Evolutionary conservation across 1,139 yeast species (phyloP), one percentile per base, ranked within the genome.

Genomic region (Diutina siamensis): DNA sequence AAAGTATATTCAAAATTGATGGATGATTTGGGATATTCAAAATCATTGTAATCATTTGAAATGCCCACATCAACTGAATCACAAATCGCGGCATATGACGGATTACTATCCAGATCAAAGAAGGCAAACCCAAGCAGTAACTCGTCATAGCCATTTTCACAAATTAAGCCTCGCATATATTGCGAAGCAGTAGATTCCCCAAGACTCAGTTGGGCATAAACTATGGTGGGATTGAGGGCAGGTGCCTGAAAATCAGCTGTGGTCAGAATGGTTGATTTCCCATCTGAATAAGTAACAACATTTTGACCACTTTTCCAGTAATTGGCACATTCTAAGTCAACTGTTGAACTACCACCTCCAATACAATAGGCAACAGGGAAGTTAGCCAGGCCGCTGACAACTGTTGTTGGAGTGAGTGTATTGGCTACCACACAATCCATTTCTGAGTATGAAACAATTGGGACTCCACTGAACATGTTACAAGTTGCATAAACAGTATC

Each of bases 91-190:
- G n/a, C n/a, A n/a, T n/a, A n/a, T n/a, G n/a, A n/a, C n/a, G n/a
- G n/a, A n/a, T n/a, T n/a, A n/a, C n/a, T n/a, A 47, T 62, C 65
- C 5, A 32, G 15, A 15, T 19, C 31, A 19, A 19, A 19, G 15
- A 55, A 48, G 1, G 45, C 25, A 8, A 62, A 33, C 4, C 63
- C 65, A 41, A 64, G 46, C 1, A 51, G 50, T 45, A 67, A 68
- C 9, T 55, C 48, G 4, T 47, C 15, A 40, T 58, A 57, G 10
- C 68, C 68, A 21, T 46, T 47, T 3, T 54, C 44, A 54, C 68
- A 64, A 15, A 45, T 34, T 4, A n/a, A 18, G 10, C 38, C 38
- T 13, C 38, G 38, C 20, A 34, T 12, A n/a, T 8, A 34, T 7
- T 34, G 17, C 7, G 22, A n/a, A 12, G 38, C 38, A 9, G 17